phyloP scores from a whole-genome alignment of 2,329 filamentous ascomycete genomes.

The Corynespora cassiicola region DNA sequence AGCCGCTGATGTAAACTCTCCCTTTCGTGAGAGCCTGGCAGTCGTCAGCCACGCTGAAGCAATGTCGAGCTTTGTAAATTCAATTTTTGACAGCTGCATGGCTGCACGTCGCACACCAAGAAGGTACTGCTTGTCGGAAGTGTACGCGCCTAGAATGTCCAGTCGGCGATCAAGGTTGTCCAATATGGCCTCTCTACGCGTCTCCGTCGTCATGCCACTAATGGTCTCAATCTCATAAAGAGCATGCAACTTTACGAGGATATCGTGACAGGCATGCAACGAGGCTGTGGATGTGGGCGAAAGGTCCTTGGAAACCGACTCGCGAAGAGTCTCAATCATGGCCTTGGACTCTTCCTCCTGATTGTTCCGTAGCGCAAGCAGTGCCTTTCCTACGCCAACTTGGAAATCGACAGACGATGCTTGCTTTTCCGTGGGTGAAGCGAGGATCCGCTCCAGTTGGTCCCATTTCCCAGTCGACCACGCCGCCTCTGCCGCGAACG shows the following conservation, averaged over 20 bases:
- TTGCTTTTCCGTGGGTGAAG: constrained; percentile 51
- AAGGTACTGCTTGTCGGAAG: constrained; percentile 92
- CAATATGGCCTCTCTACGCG: constrained; percentile 47
- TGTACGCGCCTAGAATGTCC: constrained; percentile 87
- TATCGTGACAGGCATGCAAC: constrained; percentile 81
- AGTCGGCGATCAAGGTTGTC: constrained; percentile 75
- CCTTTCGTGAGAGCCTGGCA: constrained; percentile 84
- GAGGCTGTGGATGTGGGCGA: constrained; percentile 80
- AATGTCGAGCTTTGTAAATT: constrained; percentile 75
- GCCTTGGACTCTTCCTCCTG: constrained; percentile 60
- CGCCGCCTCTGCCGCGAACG: constrained; percentile 87
- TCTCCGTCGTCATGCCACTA: constrained; percentile 52
- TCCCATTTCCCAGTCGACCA: constrained; percentile 89
- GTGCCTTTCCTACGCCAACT: constrained; percentile 74
- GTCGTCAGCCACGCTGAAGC: constrained; percentile 86
- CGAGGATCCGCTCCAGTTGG: constrained; percentile 69
- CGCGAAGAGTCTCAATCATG: constrained; percentile 70
- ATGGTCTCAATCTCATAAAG: constrained; percentile 87
- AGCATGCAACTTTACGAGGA: constrained; percentile 85
- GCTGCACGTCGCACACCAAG: constrained; percentile 84
- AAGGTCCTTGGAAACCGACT: constrained; percentile 74
- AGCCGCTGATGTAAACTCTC: constrained; percentile 81
- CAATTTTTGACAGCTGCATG: constrained; percentile 74
- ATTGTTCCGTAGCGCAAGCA: constrained; percentile 65
- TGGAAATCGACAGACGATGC: constrained; percentile 73